Base-by-base conservation (phyloP, 2,329 filamentous ascomycete genomes). In the Sordariomycetes sp. region DNA sequence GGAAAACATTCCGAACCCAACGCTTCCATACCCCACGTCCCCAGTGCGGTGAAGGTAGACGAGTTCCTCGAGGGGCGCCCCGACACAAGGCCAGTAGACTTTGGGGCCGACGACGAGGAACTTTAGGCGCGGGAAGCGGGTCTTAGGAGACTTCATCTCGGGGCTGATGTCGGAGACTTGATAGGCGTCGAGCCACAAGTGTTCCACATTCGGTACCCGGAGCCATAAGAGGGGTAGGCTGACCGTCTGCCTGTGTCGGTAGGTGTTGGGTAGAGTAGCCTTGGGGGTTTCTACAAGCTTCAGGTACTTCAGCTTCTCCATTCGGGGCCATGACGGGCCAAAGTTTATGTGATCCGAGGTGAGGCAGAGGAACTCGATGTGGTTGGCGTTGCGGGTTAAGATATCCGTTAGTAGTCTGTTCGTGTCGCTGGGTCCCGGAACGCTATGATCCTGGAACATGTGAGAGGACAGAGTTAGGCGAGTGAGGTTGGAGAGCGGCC, bases 131-230 rank as follows among this genome's bases (percentile, higher is more conserved):
- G 58, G 57, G 69, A 69, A 72, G 15, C 24, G 20, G 24, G 17
- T 22, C 24, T 4, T n/a, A 50, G n/a, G n/a, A 7, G 45, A 7
- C 6, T 13, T 24, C 2, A 10, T 12, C 45, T 28, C 17, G 10
- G 55, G 34, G 1, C 25, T 45, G n/a, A 55, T 36, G 10, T 56
- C n/a, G 25, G 59, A 60, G 10, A 68, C 59, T 8, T 64, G 61
- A 1, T 66, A 60, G 10, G 66, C 65, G 24, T 62, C 62, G 35
- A 71, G 58, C 61, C 63, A 67, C 2, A 71, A 60, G 53, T 71
- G 68, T 55, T 71, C 64, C 13, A 70, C 48, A 0, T 59, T 60
- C 12, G 66, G 68, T n/a, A 64, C 65, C 45, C 64, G 65, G 1
- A 53, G 25, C 55, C 48, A 52, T 15, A 56, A 52, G 1, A 52